A percentile compares a stretch with the other conserved stretches of the same genome.
These are phyloP conservation scores for Arabidopsis suecica DNA, from an alignment of 345 rosid genomes.

Conservation along the genomic window DNA sequence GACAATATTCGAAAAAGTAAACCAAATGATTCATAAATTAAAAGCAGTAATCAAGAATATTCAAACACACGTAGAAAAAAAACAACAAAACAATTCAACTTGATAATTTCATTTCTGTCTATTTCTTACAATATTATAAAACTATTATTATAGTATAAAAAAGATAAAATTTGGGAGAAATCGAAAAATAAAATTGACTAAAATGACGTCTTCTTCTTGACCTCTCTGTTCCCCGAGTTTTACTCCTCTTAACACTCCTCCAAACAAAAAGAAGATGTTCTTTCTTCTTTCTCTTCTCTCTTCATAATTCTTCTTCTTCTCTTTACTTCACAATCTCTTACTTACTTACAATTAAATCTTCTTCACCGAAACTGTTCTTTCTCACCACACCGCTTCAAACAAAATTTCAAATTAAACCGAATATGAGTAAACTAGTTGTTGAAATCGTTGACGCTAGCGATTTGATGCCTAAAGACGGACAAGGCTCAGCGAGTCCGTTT, in stretches of 20 bases:
- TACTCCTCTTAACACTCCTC: slow-evolving; percentile 31
- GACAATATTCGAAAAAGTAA: slow-evolving; percentile 22
- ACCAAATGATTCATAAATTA: slow-evolving; percentile 30
- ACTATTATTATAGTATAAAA: background rate
- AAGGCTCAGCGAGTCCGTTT: slow-evolving; percentile 77
- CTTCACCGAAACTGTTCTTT: slow-evolving; percentile 19
- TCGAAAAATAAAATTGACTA: slow-evolving; percentile 29
- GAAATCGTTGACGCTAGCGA: slow-evolving; percentile 79
- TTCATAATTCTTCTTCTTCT: slow-evolving; percentile 11
- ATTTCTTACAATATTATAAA: background rate
- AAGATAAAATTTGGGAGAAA: slow-evolving; percentile 14
- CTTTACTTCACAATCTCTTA: background rate
- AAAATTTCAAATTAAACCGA: background rate
- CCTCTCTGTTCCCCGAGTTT: slow-evolving; percentile 41
- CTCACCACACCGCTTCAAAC: background rate
- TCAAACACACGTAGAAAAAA: background rate
- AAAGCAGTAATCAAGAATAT: slow-evolving; percentile 26
- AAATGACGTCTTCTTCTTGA: slow-evolving; percentile 42
- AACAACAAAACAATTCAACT: background rate
- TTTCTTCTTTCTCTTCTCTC: slow-evolving; percentile 30
- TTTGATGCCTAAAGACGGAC: slow-evolving; percentile 83
- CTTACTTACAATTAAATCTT: background rate
- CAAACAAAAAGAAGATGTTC: slow-evolving; percentile 16
- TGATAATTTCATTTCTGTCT: background rate
- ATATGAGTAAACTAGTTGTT: slow-evolving; percentile 71